Evolutionary conservation across 169 alveolate genomes (phyloP), one percentile per base, ranked within the genome.

Genomic region (Cryptosporidium ryanae): DNA sequence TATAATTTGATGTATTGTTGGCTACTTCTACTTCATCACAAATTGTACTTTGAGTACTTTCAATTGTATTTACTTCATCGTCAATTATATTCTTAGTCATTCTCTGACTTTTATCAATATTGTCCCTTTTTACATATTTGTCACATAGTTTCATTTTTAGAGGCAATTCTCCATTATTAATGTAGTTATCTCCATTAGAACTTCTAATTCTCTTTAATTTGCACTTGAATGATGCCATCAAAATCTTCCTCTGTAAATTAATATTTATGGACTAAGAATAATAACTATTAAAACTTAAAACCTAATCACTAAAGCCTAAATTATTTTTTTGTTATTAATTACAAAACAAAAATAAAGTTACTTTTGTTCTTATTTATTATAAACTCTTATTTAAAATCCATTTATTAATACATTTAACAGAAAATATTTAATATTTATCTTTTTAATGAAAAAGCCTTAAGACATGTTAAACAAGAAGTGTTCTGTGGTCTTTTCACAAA

Each of bases 231-330:
- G 83, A 18, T 17, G 43, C 83, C 83, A 68, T 68, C 55, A n/a
- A 46, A 25, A 15, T 46, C 31, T 1, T 13, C 21, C 17, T 17
- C 13, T 38, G 5, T 52, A 17, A 52, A 52, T 21, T 52, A 12
- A 52, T 52, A 21, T 52, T 0, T 52, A n/a, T 4, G 2, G 27
- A 0, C 5, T 12, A 52, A 52, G 12, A 27, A 49, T 17, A 6
- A 25, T 68, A 34, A 31, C 17, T 12, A 15, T 55, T 68, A 55
- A 68, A 68, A 3, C 32, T 68, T 55, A 68, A 68, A 68, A 7
- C 83, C 83, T 68, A 68, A 68, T 32, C 31, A 23, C 83, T 68
- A 68, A 68, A 68, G 17, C 65, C 55, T 68, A 68, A 50, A 17
- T 21, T 31, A 31, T 18, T 38, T 29, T n/a, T 68, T 52, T 61